Conservation (phyloP, 176 grass and related monocot species). For the Ampelocalamus luodianensis region DNA sequence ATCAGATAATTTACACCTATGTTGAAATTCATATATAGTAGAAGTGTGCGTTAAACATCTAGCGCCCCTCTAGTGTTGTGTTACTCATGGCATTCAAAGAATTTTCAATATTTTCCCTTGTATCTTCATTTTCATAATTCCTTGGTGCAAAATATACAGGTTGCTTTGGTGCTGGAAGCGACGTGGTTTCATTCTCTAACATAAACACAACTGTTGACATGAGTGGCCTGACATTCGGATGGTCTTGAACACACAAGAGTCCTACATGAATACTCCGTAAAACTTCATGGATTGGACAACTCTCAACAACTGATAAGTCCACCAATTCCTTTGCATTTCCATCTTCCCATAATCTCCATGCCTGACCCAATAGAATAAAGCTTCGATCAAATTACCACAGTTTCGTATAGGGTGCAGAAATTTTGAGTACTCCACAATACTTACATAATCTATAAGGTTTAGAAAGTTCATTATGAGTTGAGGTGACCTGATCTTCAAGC, state of each 20-base stretch:
- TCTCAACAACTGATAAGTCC: slow-evolving; percentile 29
- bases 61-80: slow-evolving; percentile 27
- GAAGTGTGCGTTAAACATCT: neutral
- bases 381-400: neutral
- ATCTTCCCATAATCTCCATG: slow-evolving; percentile 56
- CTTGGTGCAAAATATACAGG: slow-evolving; percentile 38
- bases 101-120: neutral
- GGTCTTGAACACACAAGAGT: slow-evolving; percentile 39
- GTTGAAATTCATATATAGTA: neutral
- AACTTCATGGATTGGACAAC: slow-evolving; percentile 31
- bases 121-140: neutral
- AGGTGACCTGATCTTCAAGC: slow-evolving; percentile 37
- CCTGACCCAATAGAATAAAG: slow-evolving; percentile 31
- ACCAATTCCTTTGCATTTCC: slow-evolving; percentile 27
- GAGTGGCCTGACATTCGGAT: slow-evolving; percentile 43
- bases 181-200: slow-evolving; percentile 39
- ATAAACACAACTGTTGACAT: slow-evolving; percentile 56
- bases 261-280: slow-evolving; percentile 40
- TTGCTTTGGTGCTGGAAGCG: slow-evolving; percentile 40
- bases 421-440: neutral
- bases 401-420: neutral
- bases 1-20: neutral
- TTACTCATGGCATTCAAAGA: neutral
- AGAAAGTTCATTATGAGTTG: neutral
- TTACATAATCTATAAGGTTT: slow-evolving; percentile 48